A percentile compares a stretch with the other conserved stretches of the same genome.
These are phyloP conservation scores for Lepidium aucheri DNA, from an alignment of 345 rosid species.

Conservation along the genomic window DNA sequence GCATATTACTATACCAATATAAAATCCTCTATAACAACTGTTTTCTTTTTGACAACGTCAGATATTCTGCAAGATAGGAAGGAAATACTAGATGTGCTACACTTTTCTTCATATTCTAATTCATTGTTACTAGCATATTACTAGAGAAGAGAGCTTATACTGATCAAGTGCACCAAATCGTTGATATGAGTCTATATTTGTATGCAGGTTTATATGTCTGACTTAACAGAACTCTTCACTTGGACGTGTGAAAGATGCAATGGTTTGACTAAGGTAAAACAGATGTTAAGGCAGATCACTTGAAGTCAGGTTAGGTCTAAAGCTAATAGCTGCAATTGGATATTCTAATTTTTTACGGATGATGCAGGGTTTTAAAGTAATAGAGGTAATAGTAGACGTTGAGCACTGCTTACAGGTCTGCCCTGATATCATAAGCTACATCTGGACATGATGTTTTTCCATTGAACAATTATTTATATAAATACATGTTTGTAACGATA, in stretches of 20 bases:
- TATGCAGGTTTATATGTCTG: slow-evolving; percentile 76
- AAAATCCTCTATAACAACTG: not conserved
- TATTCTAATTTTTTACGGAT: slow-evolving; percentile 7
- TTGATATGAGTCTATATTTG: slow-evolving; percentile 14
- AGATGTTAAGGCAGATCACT: not conserved
- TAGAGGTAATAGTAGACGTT: slow-evolving; percentile 71
- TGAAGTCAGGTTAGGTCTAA: not conserved
- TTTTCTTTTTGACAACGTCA: not conserved
- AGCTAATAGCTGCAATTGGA: not conserved
- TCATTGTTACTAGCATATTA: not conserved
- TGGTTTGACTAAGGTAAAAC: slow-evolving; percentile 60
- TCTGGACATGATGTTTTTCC: not conserved
- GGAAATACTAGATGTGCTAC: not conserved
- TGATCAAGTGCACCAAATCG: not conserved
- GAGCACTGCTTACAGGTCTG: slow-evolving; percentile 80
- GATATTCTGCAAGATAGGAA: not conserved
- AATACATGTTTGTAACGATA: slow-evolving; percentile 18
- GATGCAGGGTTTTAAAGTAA: slow-evolving; percentile 75
- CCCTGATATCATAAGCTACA: not conserved
- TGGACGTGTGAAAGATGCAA: slow-evolving; percentile 88
- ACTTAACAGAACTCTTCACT: slow-evolving; percentile 64
- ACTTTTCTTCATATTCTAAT: not conserved
- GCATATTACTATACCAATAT: not conserved
- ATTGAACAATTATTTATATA: not conserved
- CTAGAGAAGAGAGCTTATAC: not conserved